Percentiles rank a stretch among this genome's conserved stretches.
These are phyloP conservation scores for Fraxinus baroniana DNA, from an alignment of 305 asterid species.

Conservation along the genomic window DNA sequence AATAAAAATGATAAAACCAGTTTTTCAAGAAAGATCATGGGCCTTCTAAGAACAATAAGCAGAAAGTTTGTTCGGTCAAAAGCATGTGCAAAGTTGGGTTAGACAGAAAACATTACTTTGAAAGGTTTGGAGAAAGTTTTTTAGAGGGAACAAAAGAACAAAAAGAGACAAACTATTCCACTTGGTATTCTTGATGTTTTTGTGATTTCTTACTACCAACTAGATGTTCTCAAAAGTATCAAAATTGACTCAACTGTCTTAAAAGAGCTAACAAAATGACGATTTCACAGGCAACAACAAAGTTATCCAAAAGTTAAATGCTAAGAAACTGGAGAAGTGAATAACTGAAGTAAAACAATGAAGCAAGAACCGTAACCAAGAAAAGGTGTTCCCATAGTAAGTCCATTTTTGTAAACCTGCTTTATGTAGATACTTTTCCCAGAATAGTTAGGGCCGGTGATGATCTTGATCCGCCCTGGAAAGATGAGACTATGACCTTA, in stretches of 20 bases:
- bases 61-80: constrained; percentile 1
- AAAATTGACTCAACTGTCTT: constrained; percentile 19
- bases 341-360: neutral
- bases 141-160: neutral
- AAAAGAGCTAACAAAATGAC: constrained; percentile 3
- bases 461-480: constrained; percentile 78
- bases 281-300: neutral
- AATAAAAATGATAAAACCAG: neutral
- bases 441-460: constrained; percentile 96
- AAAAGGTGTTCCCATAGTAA: neutral
- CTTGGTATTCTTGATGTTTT: neutral
- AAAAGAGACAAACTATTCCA: neutral
- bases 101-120: constrained; percentile 13
- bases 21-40: neutral
- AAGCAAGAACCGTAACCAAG: neutral
- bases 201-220: constrained; percentile 21
- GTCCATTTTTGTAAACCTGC: constrained; percentile 54
- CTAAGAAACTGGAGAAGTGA: constrained; percentile 11
- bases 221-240: neutral
- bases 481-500: constrained; percentile 23
- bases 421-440: constrained; percentile 92
- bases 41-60: constrained; percentile 5
- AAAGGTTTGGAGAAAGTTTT: constrained; percentile 1
- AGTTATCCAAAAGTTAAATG: neutral
- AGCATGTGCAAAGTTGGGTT: neutral